A percentile compares a stretch with the other conserved stretches of the same genome.
phyloP scores from a whole-genome alignment of 208 protist genomes.

The Trichomonas gallinae region DNA sequence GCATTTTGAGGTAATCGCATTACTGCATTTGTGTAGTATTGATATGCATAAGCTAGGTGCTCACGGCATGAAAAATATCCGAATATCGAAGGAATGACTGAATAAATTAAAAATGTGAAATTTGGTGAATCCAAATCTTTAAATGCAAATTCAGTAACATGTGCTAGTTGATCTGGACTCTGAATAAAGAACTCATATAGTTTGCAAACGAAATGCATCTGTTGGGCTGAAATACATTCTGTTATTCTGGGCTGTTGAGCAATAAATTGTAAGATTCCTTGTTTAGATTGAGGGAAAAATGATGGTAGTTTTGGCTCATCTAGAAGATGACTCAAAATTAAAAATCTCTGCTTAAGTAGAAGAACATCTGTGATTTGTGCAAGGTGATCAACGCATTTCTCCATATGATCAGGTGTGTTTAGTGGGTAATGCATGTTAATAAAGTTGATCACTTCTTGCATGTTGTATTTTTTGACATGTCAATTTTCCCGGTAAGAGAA shows the following conservation, averaged over 20 bases:
- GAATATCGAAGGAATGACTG: background rate
- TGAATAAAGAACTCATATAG: background rate
- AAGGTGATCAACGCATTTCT: background rate
- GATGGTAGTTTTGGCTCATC: background rate
- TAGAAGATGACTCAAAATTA: background rate
- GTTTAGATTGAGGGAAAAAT: background rate
- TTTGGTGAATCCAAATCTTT: background rate
- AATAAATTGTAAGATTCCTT: background rate
- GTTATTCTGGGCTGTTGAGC: background rate
- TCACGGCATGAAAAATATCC: background rate
- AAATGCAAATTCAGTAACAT: background rate
- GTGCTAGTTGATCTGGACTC: background rate
- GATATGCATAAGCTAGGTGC: background rate
- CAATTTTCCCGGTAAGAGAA: no score
- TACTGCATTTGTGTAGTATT: background rate
- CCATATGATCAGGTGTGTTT: background rate
- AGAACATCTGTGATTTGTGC: background rate
- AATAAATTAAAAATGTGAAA: background rate
- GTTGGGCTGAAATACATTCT: background rate
- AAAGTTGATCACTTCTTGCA: background rate
- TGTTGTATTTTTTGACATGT: background rate
- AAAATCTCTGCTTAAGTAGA: background rate
- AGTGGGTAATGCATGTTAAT: background rate
- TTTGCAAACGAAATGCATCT: background rate
- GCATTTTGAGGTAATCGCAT: background rate